Percentiles rank a stretch among this genome's conserved stretches.
phyloP scores from a whole-genome alignment of 1,284 basidiomycete species.

The Leccinum fuscescens region DNA sequence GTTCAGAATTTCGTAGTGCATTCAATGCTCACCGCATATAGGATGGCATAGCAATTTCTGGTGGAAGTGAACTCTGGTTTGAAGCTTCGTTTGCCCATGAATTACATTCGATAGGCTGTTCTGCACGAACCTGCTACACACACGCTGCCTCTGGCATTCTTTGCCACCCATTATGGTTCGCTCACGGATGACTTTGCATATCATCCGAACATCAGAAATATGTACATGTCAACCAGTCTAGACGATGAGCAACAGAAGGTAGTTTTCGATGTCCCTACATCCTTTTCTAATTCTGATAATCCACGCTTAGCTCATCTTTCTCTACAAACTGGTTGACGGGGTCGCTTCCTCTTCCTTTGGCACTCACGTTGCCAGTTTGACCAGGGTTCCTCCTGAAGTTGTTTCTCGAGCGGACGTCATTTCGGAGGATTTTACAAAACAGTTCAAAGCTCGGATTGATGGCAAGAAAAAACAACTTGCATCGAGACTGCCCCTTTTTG shows the following conservation, averaged over 20 bases:
- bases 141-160: constrained; percentile 82
- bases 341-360: constrained; percentile 91
- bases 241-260: constrained; percentile 88
- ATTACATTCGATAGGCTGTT: constrained; percentile 59
- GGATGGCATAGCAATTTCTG: constrained; percentile 96
- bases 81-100: constrained; percentile 7
- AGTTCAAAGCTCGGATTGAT: constrained; percentile 77
- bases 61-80: constrained; percentile 44
- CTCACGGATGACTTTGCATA: constrained; percentile 86
- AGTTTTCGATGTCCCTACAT: constrained; percentile 14
- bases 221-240: constrained; percentile 92
- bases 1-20: constrained; percentile 19
- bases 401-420: constrained; percentile 85
- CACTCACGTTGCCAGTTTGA: constrained; percentile 87
- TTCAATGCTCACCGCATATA: constrained; percentile 32
- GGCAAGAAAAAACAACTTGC: constrained; percentile 55
- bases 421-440: constrained; percentile 83
- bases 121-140: constrained; percentile 90
- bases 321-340: constrained; percentile 90
- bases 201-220: constrained; percentile 89
- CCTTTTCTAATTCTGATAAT: background rate
- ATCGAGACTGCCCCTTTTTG: constrained; percentile 66
- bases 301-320: constrained; percentile 72
- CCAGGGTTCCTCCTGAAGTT: constrained; percentile 77
- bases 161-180: constrained; percentile 86